Base-by-base conservation (phyloP, 768 basidiomycete species). In the Tylopilus plumbeoviolaceoides region DNA sequence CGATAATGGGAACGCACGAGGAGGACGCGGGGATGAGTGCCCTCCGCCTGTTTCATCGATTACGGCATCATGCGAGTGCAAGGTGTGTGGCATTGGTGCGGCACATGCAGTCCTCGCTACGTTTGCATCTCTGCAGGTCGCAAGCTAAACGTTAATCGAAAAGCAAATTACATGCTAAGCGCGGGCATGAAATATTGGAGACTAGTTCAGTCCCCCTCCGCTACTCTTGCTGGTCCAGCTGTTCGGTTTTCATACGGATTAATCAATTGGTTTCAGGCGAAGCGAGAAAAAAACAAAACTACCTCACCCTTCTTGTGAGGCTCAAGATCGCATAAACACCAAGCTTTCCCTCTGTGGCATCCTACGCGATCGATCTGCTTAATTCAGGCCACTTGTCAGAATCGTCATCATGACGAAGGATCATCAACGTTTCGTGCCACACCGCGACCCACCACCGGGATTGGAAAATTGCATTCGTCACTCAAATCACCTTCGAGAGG, bases 1-100 rank as follows among this genome's bases (percentile, higher is more conserved):
- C 28, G 43, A 50, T 21, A 30, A 35, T 35, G 14, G 14, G 14
- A 35, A 35, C 44, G 25, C 55, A 59, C 36, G 55, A 59, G 60
- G 62, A 54, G 23, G 50, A 48, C 44, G 44, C 55, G 40, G 40
- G 51, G 44, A n/a, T 6, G 42, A 41, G 17, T 33, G 36, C 23
- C 51, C 27, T 30, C 28, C 30, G 47, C 30, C 20, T 43, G 42
- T 35, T 51, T 51, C 33, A 56, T 53, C 8, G 25, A 40, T 60
- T 30, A 54, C 50, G 52, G 45, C 33, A 45, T 31, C 42, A 17
- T 30, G 30, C 9, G 11, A 30, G 12, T 41, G n/a, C 65, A 20
- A 44, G 63, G 55, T 17, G 0, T 44, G 50, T 27, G 59, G 36
- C 23, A 23, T 23, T 23, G 23, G 23, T 23, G 23, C 23, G 23